A percentile compares a stretch with the other conserved stretches of the same genome.
phyloP scores from a whole-genome alignment of 257 asterid species.

The Rhazya stricta region DNA sequence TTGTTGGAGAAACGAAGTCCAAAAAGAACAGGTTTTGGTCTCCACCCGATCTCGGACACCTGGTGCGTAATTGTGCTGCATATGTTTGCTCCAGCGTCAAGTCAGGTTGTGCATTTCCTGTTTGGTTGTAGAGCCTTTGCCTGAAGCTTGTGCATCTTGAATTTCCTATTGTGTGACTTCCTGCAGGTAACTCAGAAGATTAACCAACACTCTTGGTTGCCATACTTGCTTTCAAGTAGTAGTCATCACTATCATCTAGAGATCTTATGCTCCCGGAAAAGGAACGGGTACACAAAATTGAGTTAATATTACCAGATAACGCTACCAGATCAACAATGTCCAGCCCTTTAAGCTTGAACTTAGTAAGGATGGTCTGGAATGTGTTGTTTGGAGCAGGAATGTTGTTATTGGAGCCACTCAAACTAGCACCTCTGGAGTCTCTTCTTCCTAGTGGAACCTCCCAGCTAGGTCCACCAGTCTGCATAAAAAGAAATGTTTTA shows the following conservation, averaged over 20 bases:
- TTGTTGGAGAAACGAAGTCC: conserved; percentile 57
- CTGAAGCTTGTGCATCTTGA: conserved; percentile 78
- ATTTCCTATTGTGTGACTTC: conserved; percentile 89
- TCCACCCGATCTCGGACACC: conserved; percentile 79
- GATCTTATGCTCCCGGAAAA: neutral
- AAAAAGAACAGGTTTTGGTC: conserved; percentile 67
- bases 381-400: conserved; percentile 95
- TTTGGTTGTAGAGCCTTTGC: conserved; percentile 79
- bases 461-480: conserved; percentile 87
- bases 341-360: conserved; percentile 67
- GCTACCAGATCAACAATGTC: conserved; percentile 80
- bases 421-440: conserved; percentile 75
- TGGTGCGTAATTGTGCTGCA: conserved; percentile 52
- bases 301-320: conserved; percentile 50
- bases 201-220: neutral
- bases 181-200: conserved; percentile 27
- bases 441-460: conserved; percentile 83
- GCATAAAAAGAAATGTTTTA: conserved; percentile 6
- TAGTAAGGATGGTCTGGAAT: conserved; percentile 77
- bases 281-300: neutral
- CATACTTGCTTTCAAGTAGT: too few relatives aligned
- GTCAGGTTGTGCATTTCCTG: conserved; percentile 62
- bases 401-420: conserved; percentile 84
- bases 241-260: neutral
- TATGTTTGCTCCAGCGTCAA: conserved; percentile 47